A percentile compares a stretch with the other conserved stretches of the same genome.
Evolutionary conservation across 2,329 filamentous ascomycete genomes (phyloP).

Genomic region (Aspergillus ustus): DNA sequence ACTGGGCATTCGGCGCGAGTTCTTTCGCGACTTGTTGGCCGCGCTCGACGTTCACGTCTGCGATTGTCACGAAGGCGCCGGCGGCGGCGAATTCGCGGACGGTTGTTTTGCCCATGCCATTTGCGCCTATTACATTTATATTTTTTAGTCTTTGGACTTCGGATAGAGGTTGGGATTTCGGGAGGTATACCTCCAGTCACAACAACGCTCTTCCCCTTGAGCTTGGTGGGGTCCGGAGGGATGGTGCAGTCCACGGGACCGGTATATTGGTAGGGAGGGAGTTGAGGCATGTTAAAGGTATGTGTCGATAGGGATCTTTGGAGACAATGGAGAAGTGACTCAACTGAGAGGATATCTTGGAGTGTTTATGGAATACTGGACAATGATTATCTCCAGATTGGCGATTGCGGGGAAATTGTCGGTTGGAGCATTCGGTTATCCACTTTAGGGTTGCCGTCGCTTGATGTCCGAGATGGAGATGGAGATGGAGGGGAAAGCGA

Average conservation of each 20-base stretch:
- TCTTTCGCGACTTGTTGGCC: constrained; percentile 40
- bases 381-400: background rate
- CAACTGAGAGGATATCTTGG: background rate
- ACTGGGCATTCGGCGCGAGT: constrained; percentile 37
- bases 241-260: constrained; percentile 22
- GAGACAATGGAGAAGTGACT: background rate
- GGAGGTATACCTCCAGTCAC: constrained; percentile 47
- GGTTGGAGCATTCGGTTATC: background rate
- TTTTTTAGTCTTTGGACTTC: background rate
- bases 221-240: constrained; percentile 40
- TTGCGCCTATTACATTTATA: constrained; percentile 24
- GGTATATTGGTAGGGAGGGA: constrained; percentile 20
- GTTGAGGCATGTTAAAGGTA: constrained; percentile 12
- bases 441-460: constrained; percentile 3
- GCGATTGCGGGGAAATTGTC: constrained; percentile 8
- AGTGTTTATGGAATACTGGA: background rate
- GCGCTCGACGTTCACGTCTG: constrained; percentile 41
- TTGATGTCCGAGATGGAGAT: background rate
- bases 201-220: constrained; percentile 53
- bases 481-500: too few species aligned
- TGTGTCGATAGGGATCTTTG: background rate
- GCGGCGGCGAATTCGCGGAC: constrained; percentile 26
- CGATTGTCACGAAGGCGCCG: constrained; percentile 28
- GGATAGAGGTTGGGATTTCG: background rate
- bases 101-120: constrained; percentile 32